A percentile compares a stretch with the other conserved stretches of the same genome.
Conservation (phyloP, 73 alveolate species). For the Paramecium caudatum region DNA sequence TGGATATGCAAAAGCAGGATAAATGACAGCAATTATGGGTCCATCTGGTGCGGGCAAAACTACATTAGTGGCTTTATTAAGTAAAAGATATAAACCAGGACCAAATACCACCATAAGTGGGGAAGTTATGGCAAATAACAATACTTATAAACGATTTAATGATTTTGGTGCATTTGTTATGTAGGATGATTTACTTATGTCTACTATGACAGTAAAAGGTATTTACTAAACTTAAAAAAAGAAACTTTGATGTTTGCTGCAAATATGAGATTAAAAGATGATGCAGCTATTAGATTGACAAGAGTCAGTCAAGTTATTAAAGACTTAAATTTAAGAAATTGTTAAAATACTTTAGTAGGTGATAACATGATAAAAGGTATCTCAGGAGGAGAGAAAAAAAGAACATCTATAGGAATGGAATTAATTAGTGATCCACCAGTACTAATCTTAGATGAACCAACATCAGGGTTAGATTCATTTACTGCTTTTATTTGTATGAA, state of each 20-base stretch:
- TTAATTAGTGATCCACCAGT: slow-evolving; percentile 47
- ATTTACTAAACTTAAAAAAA: background rate
- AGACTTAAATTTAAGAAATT: slow-evolving; percentile 46
- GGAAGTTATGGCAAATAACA: slow-evolving; percentile 59
- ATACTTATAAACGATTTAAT: background rate
- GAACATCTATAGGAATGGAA: slow-evolving; percentile 64
- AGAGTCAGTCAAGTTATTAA: slow-evolving; percentile 54
- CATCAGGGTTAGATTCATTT: slow-evolving; percentile 66
- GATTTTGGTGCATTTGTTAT: slow-evolving; percentile 74
- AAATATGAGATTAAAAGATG: slow-evolving; percentile 13
- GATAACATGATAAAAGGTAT: slow-evolving; percentile 56
- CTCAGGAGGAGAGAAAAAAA: slow-evolving; percentile 64
- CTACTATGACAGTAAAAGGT: slow-evolving; percentile 67
- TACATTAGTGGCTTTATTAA: slow-evolving; percentile 50
- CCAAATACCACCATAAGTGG: slow-evolving; percentile 29
- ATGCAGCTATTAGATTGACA: background rate
- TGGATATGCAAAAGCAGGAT: slow-evolving; percentile 72
- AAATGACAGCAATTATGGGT: slow-evolving; percentile 75
- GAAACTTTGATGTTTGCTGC: slow-evolving; percentile 73
- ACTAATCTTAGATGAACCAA: slow-evolving; percentile 47
- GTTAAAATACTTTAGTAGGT: slow-evolving; percentile 69
- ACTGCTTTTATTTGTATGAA: slow-evolving; percentile 64
- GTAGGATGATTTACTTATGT: slow-evolving; percentile 64
- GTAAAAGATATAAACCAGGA: slow-evolving; percentile 47
- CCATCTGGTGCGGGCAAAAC: slow-evolving; percentile 78